phyloP scores from a whole-genome alignment of 257 asterid genomes.

The Solanum virginianum region DNA sequence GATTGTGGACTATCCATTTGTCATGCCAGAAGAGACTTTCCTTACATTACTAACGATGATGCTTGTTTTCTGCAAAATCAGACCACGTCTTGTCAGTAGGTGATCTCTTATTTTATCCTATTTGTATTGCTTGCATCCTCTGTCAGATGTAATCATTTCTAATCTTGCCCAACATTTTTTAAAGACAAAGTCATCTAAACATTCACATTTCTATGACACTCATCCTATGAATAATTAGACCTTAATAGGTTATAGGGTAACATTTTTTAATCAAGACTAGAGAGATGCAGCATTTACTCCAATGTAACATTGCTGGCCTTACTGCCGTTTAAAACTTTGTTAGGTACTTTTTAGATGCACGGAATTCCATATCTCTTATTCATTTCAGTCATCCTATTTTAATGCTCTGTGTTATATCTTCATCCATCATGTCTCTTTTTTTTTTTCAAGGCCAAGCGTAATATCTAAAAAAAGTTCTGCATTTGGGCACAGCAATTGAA shows the following conservation, averaged over 20 bases:
- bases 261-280: not conserved
- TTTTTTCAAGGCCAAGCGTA: not conserved
- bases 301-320: not conserved
- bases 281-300: not conserved
- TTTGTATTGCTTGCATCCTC: not conserved
- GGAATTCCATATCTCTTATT: not conserved
- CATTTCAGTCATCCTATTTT: not conserved
- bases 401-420: not conserved
- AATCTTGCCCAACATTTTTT: not conserved
- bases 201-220: not conserved
- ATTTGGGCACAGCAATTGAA: not conserved
- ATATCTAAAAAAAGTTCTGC: not conserved
- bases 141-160: not conserved
- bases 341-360: not conserved
- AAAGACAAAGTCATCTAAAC: not conserved
- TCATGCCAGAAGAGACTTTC: not conserved
- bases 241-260: not conserved
- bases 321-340: not conserved
- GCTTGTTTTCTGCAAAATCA: not conserved
- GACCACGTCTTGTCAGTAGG: not conserved
- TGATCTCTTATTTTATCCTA: not conserved
- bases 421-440: not conserved
- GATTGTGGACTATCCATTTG: not conserved
- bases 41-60: not conserved
- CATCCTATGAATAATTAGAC: not conserved